Evolutionary conservation across 2,329 filamentous ascomycete genomes (phyloP).

Genomic region (Hypoxylon sp.): DNA sequence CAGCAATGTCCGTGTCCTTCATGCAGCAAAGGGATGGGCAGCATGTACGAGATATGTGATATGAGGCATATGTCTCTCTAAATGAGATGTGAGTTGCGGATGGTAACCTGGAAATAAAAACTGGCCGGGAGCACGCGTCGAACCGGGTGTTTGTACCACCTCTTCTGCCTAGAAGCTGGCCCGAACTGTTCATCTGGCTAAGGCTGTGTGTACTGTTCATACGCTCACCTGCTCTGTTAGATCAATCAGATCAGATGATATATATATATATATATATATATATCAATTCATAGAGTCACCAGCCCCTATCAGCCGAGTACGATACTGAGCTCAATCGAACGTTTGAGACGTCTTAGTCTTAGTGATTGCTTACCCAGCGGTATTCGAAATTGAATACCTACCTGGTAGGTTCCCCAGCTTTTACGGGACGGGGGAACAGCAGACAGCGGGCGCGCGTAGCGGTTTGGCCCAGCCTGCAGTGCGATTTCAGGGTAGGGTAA

Average conservation of each 20-base stretch:
- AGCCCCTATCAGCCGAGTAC: background rate
- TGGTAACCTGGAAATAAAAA: background rate
- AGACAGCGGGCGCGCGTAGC: constrained; percentile 18
- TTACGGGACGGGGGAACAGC: constrained; percentile 2
- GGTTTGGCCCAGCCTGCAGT: constrained; percentile 17
- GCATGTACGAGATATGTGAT: too few species aligned
- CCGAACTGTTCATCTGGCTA: background rate
- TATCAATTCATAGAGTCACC: background rate
- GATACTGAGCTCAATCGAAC: background rate
- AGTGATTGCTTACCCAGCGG: too few species aligned
- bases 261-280: too few species aligned
- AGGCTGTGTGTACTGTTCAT: background rate
- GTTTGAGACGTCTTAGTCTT: background rate
- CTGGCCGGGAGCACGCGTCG: constrained; percentile 14
- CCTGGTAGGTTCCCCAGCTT: constrained; percentile 42
- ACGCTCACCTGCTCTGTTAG: too few species aligned
- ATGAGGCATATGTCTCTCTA: background rate
- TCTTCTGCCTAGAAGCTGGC: constrained; percentile 1
- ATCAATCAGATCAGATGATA: background rate
- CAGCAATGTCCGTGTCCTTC: background rate
- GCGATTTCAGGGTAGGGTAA: background rate
- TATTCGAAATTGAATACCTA: too few species aligned
- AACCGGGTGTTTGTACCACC: constrained; percentile 22
- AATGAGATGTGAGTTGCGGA: background rate
- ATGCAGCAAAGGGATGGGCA: too few species aligned